Evolutionary conservation across 139 green algal genomes (phyloP), one percentile per base, ranked within the genome.

Genomic region (Chlamydomonas sphaeroides): DNA sequence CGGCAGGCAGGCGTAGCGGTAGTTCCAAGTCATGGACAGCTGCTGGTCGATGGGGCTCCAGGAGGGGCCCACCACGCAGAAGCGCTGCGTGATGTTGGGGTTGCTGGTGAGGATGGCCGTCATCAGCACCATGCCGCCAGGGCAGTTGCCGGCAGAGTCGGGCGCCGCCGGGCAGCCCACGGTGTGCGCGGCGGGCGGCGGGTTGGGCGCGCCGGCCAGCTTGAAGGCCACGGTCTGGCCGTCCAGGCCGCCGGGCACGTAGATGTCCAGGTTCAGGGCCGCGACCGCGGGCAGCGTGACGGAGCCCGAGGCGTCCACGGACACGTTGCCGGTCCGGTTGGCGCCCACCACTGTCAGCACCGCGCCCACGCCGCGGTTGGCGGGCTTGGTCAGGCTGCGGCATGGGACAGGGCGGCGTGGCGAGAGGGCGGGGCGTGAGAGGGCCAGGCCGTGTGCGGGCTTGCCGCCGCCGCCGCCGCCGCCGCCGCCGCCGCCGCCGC

Each of bases 11-110:
- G 57, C 7, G 48, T 75, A 75, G 65, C 77, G 77, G 65, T 65
- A 84, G 77, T 65, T 76, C 36, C 76, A 63, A 26, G 65, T 68
- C 17, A 74, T 68, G 61, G 72, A 76, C 5, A 75, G 65, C 77
- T 84, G 65, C 49, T 49, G 49, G 48, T 56, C 68, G 48, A 17
- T 65, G 48, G n/a, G 35, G 21, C 68, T 63, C 63, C 63, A 84
- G 45, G 72, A 75, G 26, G 77, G 77, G 25, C 35, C 42, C 3
- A 49, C 61, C 8, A 84, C 35, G 77, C 77, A 84, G 35, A 65
- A 65, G 8, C 35, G 26, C 51, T 45, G 26, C 15, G 65, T 73
- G 10, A 82, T 42, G 42, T 63, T 73, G 21, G 62, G 10, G 42
- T 82, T 35, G 33, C 35, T 26, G n/a, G 67, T 41, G 30, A 70